Evolutionary conservation across 768 basidiomycete species (phyloP), one percentile per base, ranked within the genome.

Genomic region (Amanita subjunquillea): DNA sequence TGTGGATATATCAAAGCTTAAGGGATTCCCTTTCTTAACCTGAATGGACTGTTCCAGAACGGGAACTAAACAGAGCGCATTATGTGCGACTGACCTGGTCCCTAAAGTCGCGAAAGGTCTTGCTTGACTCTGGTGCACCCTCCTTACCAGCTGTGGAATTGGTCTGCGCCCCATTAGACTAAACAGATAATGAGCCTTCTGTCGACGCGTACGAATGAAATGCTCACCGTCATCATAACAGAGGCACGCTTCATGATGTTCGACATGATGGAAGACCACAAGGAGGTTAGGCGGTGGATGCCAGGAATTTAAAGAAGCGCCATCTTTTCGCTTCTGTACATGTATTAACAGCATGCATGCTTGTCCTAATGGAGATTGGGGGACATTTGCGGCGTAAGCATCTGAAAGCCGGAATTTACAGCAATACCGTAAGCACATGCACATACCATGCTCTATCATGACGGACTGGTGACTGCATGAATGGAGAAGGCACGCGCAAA

Each of bases 1-100:
- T 8, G 72, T 65, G 17, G 71, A 69, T 3, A 70, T 61, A 53
- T 74, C 70, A 17, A 70, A 48, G 13, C 58, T 62, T 7, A 72
- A 56, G 10, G 66, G 60, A 22, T 63, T 45, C 5, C 75, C 75
- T 58, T 69, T 75, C 60, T 73, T 75, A 50, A 78, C 61, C 77
- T 79, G 58, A 45, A 49, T 51, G 42, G 50, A 41, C n/a, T 56
- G 45, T 12, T 20, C 13, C n/a, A 12, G 20, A 30, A 4, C 36
- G 17, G 7, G 13, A 7, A n/a, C 34, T 5, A 2, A 25, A 40
- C 27, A 41, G 12, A 4, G 46, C 36, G 25, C 23, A 3, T 13
- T 42, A 38, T 20, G 20, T 10, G 38, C 41, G 8, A 20, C 63
- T 10, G 15, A 76, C 77, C 63, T 72, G 69, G 8, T 73, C 72